A percentile compares a stretch with the other conserved stretches of the same genome.
Conservation (phyloP, 2,329 filamentous ascomycete species). For the Calonectria multiphialidica region DNA sequence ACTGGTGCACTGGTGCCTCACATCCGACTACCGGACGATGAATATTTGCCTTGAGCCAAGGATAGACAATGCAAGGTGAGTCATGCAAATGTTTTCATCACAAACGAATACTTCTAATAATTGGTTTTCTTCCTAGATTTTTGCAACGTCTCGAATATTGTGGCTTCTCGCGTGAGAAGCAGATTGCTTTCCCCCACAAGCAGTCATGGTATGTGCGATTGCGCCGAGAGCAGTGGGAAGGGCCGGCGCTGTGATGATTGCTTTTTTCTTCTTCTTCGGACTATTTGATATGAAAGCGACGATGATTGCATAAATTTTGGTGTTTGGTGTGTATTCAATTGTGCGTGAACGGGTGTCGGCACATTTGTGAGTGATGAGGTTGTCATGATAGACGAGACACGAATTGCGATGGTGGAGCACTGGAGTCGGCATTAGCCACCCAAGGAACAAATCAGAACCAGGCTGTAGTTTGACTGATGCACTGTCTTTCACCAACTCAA, state of each 20-base stretch:
- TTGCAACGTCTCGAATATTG: conserved; percentile 74
- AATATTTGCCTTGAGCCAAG: conserved; percentile 89
- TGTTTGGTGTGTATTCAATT: not conserved
- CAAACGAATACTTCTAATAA: not conserved
- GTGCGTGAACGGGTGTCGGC: not conserved
- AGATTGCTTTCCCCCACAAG: conserved; percentile 92
- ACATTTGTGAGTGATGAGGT: not conserved
- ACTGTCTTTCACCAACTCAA: not conserved
- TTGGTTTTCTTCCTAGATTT: conserved; percentile 46
- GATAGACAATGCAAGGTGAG: conserved; percentile 90
- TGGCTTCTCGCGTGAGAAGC: conserved; percentile 89
- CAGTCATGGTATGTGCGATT: conserved; percentile 89
- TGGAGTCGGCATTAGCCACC: not conserved
- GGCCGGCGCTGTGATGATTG: conserved; percentile 66
- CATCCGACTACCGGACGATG: conserved; percentile 84
- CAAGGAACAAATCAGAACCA: not conserved
- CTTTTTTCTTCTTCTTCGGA: not conserved
- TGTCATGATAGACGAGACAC: conserved; percentile 29
- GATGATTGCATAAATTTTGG: not conserved
- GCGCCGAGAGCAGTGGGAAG: conserved; percentile 83
- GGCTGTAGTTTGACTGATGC: not conserved
- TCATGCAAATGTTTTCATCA: not conserved
- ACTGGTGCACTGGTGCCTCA: conserved; percentile 87
- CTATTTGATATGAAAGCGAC: not conserved
- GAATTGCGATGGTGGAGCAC: conserved; percentile 21